These are phyloP conservation scores for Elongisporangium senticosum DNA, from an alignment of 352 stramenopile genomes.

Conservation along the genomic window DNA sequence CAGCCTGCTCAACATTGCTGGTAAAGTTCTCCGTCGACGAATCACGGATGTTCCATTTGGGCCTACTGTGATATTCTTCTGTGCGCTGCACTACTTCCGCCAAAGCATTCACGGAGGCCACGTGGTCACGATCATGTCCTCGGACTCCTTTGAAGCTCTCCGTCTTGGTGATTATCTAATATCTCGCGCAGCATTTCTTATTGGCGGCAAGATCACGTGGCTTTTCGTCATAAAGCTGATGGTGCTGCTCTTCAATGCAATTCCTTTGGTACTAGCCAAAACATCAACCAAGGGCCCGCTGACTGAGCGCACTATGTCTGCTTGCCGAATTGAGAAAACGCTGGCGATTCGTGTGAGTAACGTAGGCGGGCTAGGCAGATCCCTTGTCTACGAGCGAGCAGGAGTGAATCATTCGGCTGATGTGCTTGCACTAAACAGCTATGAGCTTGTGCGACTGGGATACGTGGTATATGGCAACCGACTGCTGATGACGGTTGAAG, in stretches of 20 bases:
- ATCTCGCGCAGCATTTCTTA: constrained; percentile 14
- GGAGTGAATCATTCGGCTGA: neutral
- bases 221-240: constrained; percentile 43
- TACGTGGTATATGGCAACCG: constrained; percentile 25
- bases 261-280: constrained; percentile 24
- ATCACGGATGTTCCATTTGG: constrained; percentile 31
- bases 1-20: constrained; percentile 37
- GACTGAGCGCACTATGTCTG: neutral
- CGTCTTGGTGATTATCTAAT: constrained; percentile 33
- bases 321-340: constrained; percentile 13
- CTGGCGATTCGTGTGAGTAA: constrained; percentile 22
- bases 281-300: constrained; percentile 7
- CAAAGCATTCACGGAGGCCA: constrained; percentile 21
- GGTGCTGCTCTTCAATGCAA: constrained; percentile 25
- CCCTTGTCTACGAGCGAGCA: constrained; percentile 11
- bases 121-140: constrained; percentile 21
- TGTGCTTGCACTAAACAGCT: constrained; percentile 18
- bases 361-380: constrained; percentile 16
- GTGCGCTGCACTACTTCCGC: constrained; percentile 26
- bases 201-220: constrained; percentile 25
- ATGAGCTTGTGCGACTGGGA: constrained; percentile 29
- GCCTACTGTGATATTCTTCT: constrained; percentile 30
- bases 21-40: constrained; percentile 26
- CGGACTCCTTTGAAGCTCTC: constrained; percentile 21
- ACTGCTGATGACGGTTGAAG: constrained; percentile 21